These are phyloP conservation scores for Capsella rubella DNA, from an alignment of 441 rosid genomes.

Conservation along the genomic window DNA sequence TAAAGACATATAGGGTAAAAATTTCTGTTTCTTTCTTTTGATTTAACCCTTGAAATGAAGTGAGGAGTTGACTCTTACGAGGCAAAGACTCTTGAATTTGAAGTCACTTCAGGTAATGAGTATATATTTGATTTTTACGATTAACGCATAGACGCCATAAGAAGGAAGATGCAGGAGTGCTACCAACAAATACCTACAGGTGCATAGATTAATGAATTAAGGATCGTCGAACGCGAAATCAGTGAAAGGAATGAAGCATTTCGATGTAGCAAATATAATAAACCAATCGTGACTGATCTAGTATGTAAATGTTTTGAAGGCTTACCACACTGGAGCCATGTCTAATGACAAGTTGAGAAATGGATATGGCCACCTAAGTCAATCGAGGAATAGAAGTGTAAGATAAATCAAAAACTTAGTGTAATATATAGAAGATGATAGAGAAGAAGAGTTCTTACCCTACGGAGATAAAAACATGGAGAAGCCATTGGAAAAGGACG, in stretches of 20 bases:
- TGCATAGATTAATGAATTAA: background rate
- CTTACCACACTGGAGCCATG: constrained; percentile 58
- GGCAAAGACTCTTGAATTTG: constrained; percentile 1
- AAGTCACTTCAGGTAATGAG: constrained; percentile 27
- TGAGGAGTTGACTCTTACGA: constrained; percentile 22
- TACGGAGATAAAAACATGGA: constrained; percentile 54
- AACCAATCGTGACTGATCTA: background rate
- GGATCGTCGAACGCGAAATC: background rate
- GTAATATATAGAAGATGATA: background rate
- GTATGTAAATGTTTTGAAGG: constrained; percentile 25
- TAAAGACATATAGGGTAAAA: background rate
- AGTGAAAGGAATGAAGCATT: constrained; percentile 6
- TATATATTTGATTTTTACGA: constrained; percentile 46
- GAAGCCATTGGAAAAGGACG: constrained; percentile 60
- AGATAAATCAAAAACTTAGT: constrained; percentile 8
- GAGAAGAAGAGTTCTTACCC: constrained; percentile 42
- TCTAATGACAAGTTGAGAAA: constrained; percentile 56
- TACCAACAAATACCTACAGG: constrained; percentile 53
- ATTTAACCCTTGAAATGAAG: constrained; percentile 3
- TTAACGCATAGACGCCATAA: constrained; percentile 51
- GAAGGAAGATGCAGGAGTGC: constrained; percentile 63
- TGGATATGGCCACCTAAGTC: constrained; percentile 64
- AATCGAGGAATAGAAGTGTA: constrained; percentile 7
- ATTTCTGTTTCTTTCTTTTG: constrained; percentile 20
- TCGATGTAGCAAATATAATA: background rate